These are phyloP conservation scores for Pythium aquatile DNA, from an alignment of 352 stramenopile species.

Conservation along the genomic window DNA sequence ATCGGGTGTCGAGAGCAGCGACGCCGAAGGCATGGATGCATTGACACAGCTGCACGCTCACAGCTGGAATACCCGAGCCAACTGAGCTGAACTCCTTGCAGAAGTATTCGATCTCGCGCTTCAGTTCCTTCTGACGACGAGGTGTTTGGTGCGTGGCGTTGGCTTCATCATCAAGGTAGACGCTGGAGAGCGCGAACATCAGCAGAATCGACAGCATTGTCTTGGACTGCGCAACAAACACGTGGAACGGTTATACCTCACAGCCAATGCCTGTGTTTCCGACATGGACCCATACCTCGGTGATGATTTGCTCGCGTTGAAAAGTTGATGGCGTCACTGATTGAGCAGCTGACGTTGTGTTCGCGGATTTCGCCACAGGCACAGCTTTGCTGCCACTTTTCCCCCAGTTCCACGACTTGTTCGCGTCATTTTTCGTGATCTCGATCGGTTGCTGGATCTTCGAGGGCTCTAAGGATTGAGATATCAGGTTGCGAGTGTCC, in stretches of 20 bases:
- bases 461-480: background rate
- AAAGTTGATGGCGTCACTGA: background rate
- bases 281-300: conserved; percentile 4
- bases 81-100: conserved; percentile 64
- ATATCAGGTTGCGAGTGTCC: background rate
- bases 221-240: conserved; percentile 11
- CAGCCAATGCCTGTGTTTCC: background rate
- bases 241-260: background rate
- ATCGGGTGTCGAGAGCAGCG: conserved; percentile 42
- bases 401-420: conserved; percentile 21
- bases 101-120: conserved; percentile 74
- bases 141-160: conserved; percentile 15
- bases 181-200: conserved; percentile 28
- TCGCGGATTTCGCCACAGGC: background rate
- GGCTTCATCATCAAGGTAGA: conserved; percentile 27
- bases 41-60: conserved; percentile 37
- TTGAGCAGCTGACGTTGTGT: background rate
- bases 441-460: background rate
- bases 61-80: conserved; percentile 25
- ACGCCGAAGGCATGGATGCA: conserved; percentile 47
- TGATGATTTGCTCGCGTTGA: conserved; percentile 9
- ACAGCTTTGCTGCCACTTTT: background rate
- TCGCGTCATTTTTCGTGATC: background rate
- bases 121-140: conserved; percentile 41
- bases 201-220: conserved; percentile 37